phyloP scores from a whole-genome alignment of 108 stramenopile species.

The Mediolabrus comicus region DNA sequence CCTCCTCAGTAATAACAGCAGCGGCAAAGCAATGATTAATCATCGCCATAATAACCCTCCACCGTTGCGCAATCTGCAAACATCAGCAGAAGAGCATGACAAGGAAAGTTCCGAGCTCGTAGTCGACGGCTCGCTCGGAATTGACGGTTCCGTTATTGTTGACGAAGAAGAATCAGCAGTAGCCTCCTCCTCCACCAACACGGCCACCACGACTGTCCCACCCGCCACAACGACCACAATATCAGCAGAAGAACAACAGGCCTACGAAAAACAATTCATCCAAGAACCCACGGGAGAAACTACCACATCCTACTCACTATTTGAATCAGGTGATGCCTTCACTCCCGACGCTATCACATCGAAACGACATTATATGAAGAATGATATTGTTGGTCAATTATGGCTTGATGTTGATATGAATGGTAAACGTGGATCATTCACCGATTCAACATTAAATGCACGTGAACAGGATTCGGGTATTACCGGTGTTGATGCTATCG shows the following conservation, averaged over 20 bases:
- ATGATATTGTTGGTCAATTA: background rate
- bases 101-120: too few relatives aligned
- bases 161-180: too few relatives aligned
- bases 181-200: too few relatives aligned
- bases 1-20: too few relatives aligned
- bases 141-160: too few relatives aligned
- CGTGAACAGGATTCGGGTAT: constrained; percentile 25
- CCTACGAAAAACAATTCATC: background rate
- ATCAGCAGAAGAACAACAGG: background rate
- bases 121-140: too few relatives aligned
- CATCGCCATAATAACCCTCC: too few relatives aligned
- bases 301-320: constrained; percentile 6
- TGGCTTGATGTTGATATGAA: constrained; percentile 27
- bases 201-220: too few relatives aligned
- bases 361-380: constrained; percentile 1
- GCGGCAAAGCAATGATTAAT: too few relatives aligned
- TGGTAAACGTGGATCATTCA: constrained; percentile 16
- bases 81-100: too few relatives aligned
- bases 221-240: too few relatives aligned
- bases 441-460: constrained; percentile 26
- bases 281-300: background rate
- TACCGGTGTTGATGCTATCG: constrained; percentile 10
- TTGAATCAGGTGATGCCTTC: constrained; percentile 1
- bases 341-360: background rate
- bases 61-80: too few relatives aligned